Base-by-base conservation (phyloP, 495 filamentous ascomycete species). In the Neurospora sp. region DNA sequence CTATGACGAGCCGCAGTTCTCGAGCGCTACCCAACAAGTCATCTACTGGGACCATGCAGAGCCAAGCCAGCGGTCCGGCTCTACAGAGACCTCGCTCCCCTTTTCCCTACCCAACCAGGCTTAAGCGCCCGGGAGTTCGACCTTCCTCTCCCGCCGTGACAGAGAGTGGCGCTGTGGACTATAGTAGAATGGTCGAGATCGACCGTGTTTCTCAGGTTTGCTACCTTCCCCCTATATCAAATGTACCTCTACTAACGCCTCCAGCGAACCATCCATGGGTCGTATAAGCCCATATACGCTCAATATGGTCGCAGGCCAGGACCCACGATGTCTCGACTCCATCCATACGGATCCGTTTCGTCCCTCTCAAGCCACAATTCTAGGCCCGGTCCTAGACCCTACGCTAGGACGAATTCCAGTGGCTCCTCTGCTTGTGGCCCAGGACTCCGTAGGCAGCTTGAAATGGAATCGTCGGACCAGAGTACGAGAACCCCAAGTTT, bases 111-210 rank as follows among this genome's bases (percentile, higher is more conserved):
- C 89, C 89, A 9, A 86, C 88, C n/a, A 85, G 89, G 39, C 82
- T 91, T 31, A 89, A 87, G 78, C 87, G 89, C 22, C 89, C 89
- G 10, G 88, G 88, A 16, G 88, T 91, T 72, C 86, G 89, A 31
- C 88, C 90, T 16, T 83, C 85, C 8, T 92, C 90, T 5, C 90
- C 89, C 39, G 87, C 88, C 53, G 74, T 88, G 69, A 88, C 85
- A 31, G 87, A 88, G 72, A 81, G 80, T 68, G 83, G 84, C 38
- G 75, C 71, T 20, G 77, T 85, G 70, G 83, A 86, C 74, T 85
- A 86, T 73, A 85, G 81, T 71, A 83, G 82, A 59, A 85, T 84
- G 81, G 82, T 85, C 61, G 85, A 83, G 71, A 84, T 86, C 77
- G 82, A 86, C 42, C 80, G 83, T 71, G 71, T 78, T 22, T 82